A percentile compares a stretch with the other conserved stretches of the same genome.
Conservation (phyloP, 2,329 filamentous ascomycete genomes). For the Claviceps capensis region DNA sequence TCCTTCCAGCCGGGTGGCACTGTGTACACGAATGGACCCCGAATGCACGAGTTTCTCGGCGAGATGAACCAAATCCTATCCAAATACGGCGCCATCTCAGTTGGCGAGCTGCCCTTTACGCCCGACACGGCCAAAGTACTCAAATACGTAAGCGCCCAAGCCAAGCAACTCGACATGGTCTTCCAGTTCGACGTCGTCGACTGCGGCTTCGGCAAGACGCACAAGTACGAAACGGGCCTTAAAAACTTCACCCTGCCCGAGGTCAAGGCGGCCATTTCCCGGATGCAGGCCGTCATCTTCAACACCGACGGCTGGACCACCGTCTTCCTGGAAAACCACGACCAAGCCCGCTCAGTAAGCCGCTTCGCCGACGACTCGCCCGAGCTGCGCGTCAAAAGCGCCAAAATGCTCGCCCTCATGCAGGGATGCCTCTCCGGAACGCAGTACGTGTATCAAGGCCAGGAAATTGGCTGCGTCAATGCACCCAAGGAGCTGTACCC, state of each 20-base stretch:
- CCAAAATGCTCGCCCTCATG: constrained; percentile 46
- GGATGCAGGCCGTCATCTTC: constrained; percentile 37
- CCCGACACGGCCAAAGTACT: constrained; percentile 44
- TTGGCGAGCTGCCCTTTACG: constrained; percentile 54
- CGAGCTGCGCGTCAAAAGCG: constrained; percentile 31
- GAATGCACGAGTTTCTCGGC: constrained; percentile 52
- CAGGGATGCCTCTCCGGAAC: constrained; percentile 41
- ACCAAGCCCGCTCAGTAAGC: constrained; percentile 45
- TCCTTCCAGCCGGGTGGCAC: constrained; percentile 37
- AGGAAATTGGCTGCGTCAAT: constrained; percentile 53
- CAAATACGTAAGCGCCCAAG: constrained; percentile 42
- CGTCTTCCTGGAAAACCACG: constrained; percentile 52
- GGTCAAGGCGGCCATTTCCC: constrained; percentile 32
- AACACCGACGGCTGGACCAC: constrained; percentile 49
- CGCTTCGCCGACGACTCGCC: constrained; percentile 38
- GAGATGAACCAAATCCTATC: constrained; percentile 51
- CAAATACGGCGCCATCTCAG: constrained; percentile 53
- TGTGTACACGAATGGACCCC: constrained; percentile 54
- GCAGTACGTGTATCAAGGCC: constrained; percentile 53
- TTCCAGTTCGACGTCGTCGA: constrained; percentile 55
- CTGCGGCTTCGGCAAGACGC: constrained; percentile 37
- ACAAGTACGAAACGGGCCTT: constrained; percentile 37
- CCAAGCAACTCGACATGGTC: constrained; percentile 53
- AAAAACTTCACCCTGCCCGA: constrained; percentile 31
- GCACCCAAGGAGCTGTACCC: constrained; percentile 44